These are phyloP conservation scores for Leucoagaricus sp. DNA, from an alignment of 1,284 basidiomycete species.

Conservation along the genomic window DNA sequence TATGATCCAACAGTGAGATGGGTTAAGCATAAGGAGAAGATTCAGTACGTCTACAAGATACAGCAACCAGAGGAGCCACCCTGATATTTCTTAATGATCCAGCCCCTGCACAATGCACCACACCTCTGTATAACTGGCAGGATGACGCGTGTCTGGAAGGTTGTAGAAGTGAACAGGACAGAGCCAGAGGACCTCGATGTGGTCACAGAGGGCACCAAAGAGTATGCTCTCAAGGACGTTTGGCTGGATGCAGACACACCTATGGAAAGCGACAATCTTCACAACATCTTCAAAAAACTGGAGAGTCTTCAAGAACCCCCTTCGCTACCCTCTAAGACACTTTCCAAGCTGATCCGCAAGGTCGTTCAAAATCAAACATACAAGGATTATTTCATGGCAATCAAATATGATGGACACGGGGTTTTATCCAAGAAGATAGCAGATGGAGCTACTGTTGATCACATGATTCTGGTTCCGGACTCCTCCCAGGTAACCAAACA, in stretches of 20 bases:
- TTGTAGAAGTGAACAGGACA: not conserved
- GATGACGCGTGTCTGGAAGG: constrained; percentile 13
- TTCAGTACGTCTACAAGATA: too few relatives aligned
- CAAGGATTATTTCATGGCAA: not conserved
- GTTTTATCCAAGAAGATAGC: not conserved
- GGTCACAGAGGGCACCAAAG: not conserved
- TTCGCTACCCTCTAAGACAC: not conserved
- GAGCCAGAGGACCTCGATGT: too few relatives aligned
- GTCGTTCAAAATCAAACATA: not conserved
- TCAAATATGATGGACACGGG: not conserved
- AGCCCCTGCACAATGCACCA: not conserved
- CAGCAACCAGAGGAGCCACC: not conserved
- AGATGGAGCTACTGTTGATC: not conserved
- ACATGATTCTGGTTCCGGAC: not conserved
- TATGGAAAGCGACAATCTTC: constrained; percentile 12
- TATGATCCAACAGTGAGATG: constrained; percentile 10
- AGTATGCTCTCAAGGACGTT: constrained; percentile 15
- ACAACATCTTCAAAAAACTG: constrained; percentile 2
- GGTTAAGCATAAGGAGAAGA: not conserved
- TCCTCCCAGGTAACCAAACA: not conserved
- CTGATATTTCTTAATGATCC: constrained; percentile 7
- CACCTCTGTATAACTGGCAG: constrained; percentile 7
- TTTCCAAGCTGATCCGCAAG: not conserved
- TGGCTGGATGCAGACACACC: constrained; percentile 7
- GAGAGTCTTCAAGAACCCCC: not conserved